Evolutionary conservation across 495 filamentous ascomycete genomes (phyloP).

Genomic region (Neurospora terricola): DNA sequence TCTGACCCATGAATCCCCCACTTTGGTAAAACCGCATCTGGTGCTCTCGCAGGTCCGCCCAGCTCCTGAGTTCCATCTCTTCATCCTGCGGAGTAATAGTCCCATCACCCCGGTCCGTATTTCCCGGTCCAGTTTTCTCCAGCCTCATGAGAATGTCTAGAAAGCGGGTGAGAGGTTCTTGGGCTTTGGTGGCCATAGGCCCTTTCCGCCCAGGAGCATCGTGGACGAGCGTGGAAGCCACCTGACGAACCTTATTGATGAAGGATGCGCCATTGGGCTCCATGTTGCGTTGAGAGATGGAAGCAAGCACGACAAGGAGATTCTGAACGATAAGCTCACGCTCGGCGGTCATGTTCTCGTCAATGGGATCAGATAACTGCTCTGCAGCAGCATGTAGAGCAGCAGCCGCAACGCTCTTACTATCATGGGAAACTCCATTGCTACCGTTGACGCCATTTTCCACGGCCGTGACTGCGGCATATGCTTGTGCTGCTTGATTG

Average conservation of each 20-base stretch:
- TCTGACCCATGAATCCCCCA: slow-evolving; percentile 39
- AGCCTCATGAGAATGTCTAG: slow-evolving; percentile 61
- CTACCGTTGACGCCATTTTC: slow-evolving; percentile 13
- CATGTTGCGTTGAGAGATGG: slow-evolving; percentile 68
- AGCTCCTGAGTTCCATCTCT: slow-evolving; percentile 59
- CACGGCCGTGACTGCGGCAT: slow-evolving; percentile 5
- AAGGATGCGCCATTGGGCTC: slow-evolving; percentile 72
- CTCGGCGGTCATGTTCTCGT: slow-evolving; percentile 52
- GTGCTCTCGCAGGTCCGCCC: slow-evolving; percentile 65
- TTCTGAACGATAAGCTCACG: slow-evolving; percentile 66
- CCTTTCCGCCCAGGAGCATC: slow-evolving; percentile 48
- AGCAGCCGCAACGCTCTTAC: slow-evolving; percentile 15
- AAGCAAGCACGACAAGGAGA: slow-evolving; percentile 56
- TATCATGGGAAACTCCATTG: slow-evolving; percentile 4
- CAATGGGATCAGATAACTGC: slow-evolving; percentile 26
- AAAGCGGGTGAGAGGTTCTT: slow-evolving; percentile 57
- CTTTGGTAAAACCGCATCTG: slow-evolving; percentile 60
- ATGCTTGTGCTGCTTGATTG: slow-evolving; percentile 9
- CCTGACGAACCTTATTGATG: slow-evolving; percentile 60
- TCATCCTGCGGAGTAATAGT: slow-evolving; percentile 46
- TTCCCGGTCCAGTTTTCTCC: slow-evolving; percentile 40
- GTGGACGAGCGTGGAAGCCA: slow-evolving; percentile 65
- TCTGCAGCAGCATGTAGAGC: slow-evolving; percentile 14
- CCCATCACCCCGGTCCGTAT: slow-evolving; percentile 6
- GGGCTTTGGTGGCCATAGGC: slow-evolving; percentile 42